A percentile compares a stretch with the other conserved stretches of the same genome.
These are phyloP conservation scores for Dactylellina parvicollis DNA, from an alignment of 2,329 filamentous ascomycete genomes.

Conservation along the genomic window DNA sequence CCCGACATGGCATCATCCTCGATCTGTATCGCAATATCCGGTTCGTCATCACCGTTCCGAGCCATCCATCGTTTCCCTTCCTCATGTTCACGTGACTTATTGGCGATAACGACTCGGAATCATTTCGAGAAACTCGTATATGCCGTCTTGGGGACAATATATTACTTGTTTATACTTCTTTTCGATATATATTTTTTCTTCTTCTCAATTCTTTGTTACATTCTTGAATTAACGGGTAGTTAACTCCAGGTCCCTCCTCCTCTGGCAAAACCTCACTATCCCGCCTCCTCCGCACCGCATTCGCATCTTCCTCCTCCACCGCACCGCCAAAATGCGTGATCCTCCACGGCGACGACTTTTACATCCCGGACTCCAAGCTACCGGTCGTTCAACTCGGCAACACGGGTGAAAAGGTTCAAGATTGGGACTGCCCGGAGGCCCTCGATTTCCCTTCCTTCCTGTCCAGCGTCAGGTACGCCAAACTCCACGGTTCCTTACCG, in stretches of 20 bases:
- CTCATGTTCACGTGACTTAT: slow-evolving; percentile 1
- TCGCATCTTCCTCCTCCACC: slow-evolving; percentile 61
- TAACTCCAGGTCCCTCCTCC: slow-evolving; percentile 81
- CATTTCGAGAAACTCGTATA: too few species aligned
- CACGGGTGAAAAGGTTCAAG: slow-evolving; percentile 70
- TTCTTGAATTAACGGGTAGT: not conserved
- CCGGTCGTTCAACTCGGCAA: slow-evolving; percentile 63
- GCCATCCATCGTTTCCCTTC: not conserved
- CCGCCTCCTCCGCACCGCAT: slow-evolving; percentile 79
- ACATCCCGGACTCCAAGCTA: slow-evolving; percentile 75
- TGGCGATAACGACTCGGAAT: too few species aligned
- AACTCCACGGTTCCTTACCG: slow-evolving; percentile 67
- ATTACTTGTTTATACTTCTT: not conserved
- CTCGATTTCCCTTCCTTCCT: slow-evolving; percentile 77
- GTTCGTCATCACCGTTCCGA: slow-evolving; percentile 6
- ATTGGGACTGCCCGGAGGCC: slow-evolving; percentile 91
- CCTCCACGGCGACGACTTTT: slow-evolving; percentile 96
- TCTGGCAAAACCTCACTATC: slow-evolving; percentile 95
- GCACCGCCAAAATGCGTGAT: slow-evolving; percentile 71
- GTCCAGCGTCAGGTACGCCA: slow-evolving; percentile 75
- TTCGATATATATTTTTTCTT: not conserved
- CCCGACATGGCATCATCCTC: slow-evolving; percentile 10
- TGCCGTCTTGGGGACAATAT: too few species aligned
- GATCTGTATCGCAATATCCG: slow-evolving; percentile 43
- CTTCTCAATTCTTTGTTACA: too few species aligned